Evolutionary conservation across 2,329 filamentous ascomycete species (phyloP).

Genomic region (Pseudophaeomoniella oleicola): DNA sequence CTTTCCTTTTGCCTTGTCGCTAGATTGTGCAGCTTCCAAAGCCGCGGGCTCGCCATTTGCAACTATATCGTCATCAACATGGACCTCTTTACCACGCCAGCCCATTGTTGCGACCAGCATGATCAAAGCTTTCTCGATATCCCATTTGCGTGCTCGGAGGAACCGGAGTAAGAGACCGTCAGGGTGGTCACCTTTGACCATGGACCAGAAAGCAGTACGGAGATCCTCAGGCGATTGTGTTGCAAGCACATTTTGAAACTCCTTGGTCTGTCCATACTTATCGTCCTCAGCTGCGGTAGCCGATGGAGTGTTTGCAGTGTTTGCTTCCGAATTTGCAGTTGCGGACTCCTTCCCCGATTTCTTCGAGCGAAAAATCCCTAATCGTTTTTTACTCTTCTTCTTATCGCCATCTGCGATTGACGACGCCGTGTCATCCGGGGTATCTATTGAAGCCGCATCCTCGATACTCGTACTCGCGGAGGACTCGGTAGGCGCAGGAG

Average conservation of each 20-base stretch:
- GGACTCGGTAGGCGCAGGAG: conserved; percentile 8
- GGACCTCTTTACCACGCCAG: conserved; percentile 72
- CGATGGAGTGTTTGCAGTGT: conserved; percentile 24
- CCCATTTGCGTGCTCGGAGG: conserved; percentile 74
- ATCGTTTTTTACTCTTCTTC: conserved; percentile 61
- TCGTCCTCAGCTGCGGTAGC: conserved; percentile 50
- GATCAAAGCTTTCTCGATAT: conserved; percentile 78
- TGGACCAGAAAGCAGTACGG: conserved; percentile 70
- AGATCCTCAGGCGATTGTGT: conserved; percentile 65
- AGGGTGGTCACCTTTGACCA: conserved; percentile 91
- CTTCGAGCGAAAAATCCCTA: conserved; percentile 53
- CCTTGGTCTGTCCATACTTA: conserved; percentile 82
- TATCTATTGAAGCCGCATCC: conserved; percentile 11
- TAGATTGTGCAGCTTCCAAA: conserved; percentile 43
- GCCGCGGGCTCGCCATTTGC: conserved; percentile 56
- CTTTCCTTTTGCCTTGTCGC: conserved; percentile 49
- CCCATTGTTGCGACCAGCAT: conserved; percentile 93
- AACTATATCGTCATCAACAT: conserved; percentile 83
- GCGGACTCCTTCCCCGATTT: conserved; percentile 32
- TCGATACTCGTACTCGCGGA: conserved; percentile 12
- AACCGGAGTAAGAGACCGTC: conserved; percentile 74
- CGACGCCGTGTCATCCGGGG: conserved; percentile 5
- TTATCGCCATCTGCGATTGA: conserved; percentile 22
- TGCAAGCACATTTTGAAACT: conserved; percentile 69
- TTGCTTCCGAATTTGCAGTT: conserved; percentile 14